Base-by-base conservation (phyloP, 129 eudicot species). In the Pseudognaphalium luteoalbum region DNA sequence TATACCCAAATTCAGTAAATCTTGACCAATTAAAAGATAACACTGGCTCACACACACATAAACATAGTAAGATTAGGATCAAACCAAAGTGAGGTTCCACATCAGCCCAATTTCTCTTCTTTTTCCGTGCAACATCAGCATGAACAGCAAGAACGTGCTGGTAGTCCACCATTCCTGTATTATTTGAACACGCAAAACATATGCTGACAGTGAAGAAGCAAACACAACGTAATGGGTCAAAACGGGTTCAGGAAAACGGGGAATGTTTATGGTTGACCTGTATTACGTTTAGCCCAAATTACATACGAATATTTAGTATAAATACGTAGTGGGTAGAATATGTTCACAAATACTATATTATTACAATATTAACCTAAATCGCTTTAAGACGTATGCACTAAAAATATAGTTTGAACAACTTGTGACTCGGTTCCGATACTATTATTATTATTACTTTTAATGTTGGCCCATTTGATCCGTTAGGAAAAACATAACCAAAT, bases 131-230 rank as follows among this genome's bases (percentile, higher is more conserved):
- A 83, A 78, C 87, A 54, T 91, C 91, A 71, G 93, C 96, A 80
- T 94, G 98, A 81, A 91, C 93, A 71, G 93, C 85, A 81, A 91
- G 86, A 70, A 94, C 93, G 78, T 94, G 96, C 83, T 94, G 97
- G 78, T 94, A 94, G 75, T 94, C 98, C 68, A 80, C 96, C 97
- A 88, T 91, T 73, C 98, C 98, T 90, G 73, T 50, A 62, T 72
- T 62, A 78, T 78, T 66, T 72, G 75, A 42, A 61, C 39, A 54
- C 37, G 56, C 7, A 68, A 10, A 39, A 58, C 32, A 57, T n/a
- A 75, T 70, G 65, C 62, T 19, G 35, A 37, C 20, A 20, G 37
- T 14, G 21, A 71, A 75, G 74, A 32, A 33, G 22, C 10, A 28
- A 56, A 22, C 73, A 33, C 5, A 54, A 54, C 20, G 6, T 9